phyloP scores from a whole-genome alignment of 2,329 filamentous ascomycete genomes.

The Cordyceps sp. region DNA sequence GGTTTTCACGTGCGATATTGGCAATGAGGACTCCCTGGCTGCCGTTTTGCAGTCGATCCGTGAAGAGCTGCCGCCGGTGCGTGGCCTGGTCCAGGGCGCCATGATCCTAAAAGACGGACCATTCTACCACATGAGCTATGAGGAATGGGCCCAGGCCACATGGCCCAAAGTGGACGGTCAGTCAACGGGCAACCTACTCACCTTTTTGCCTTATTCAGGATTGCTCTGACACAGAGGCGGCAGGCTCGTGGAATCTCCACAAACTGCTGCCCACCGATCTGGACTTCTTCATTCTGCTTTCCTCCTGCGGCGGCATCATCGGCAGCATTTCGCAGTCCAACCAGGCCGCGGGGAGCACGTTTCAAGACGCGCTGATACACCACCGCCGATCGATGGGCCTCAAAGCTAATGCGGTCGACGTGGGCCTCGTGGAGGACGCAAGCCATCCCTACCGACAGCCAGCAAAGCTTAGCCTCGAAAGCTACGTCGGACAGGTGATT shows the following conservation, averaged over 20 bases:
- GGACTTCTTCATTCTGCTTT: conserved; percentile 2
- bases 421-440: background rate
- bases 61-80: background rate
- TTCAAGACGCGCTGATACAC: conserved; percentile 1
- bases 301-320: conserved; percentile 1
- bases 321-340: conserved; percentile 1
- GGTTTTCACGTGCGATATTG: background rate
- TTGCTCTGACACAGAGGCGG: too few relatives aligned
- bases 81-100: background rate
- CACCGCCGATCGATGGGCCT: background rate
- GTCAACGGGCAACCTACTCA: background rate
- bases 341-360: conserved; percentile 2
- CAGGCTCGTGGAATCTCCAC: conserved; percentile 1
- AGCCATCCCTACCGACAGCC: too few relatives aligned
- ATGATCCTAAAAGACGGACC: background rate
- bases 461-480: too few relatives aligned
- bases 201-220: too few relatives aligned
- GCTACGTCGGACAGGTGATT: too few relatives aligned
- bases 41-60: background rate
- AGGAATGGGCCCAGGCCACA: background rate
- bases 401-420: background rate
- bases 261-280: background rate
- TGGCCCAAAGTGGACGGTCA: conserved; percentile 1
- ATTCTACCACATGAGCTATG: background rate
- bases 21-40: background rate